Conservation (phyloP, 192 early-diverging fungal species). For the Coemansia sp. region DNA sequence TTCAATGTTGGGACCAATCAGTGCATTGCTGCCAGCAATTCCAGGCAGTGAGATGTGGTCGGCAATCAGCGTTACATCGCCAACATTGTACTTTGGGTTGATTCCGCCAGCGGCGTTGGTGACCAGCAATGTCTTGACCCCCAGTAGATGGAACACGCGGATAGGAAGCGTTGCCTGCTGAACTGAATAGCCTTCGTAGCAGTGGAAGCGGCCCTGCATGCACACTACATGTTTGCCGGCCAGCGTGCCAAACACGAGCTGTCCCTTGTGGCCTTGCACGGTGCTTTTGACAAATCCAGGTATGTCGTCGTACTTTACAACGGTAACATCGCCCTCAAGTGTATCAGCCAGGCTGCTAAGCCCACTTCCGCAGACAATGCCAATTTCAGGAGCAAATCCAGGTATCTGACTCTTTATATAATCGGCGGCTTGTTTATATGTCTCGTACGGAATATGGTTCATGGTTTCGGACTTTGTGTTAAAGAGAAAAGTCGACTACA, state of each 20-base stretch:
- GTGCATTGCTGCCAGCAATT: slow-evolving; percentile 71
- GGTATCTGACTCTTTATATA: slow-evolving; percentile 18
- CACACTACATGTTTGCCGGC: slow-evolving; percentile 70
- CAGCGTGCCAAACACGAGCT: slow-evolving; percentile 81
- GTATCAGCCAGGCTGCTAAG: slow-evolving; percentile 79
- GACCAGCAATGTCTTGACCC: slow-evolving; percentile 70
- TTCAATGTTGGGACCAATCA: slow-evolving; percentile 81
- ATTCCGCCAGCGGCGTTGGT: slow-evolving; percentile 90
- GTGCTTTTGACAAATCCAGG: slow-evolving; percentile 82
- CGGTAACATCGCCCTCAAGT: slow-evolving; percentile 58
- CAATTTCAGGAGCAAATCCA: slow-evolving; percentile 54
- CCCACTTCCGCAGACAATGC: slow-evolving; percentile 88
- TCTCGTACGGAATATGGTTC: slow-evolving; percentile 39
- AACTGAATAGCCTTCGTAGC: slow-evolving; percentile 83
- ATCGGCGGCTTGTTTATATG: slow-evolving; percentile 35
- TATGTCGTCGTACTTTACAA: slow-evolving; percentile 75
- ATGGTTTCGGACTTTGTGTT: slow-evolving; percentile 2
- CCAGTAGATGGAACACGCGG: slow-evolving; percentile 81
- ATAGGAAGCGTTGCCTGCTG: slow-evolving; percentile 80
- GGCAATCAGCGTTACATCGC: slow-evolving; percentile 77
- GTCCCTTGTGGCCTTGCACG: slow-evolving; percentile 52
- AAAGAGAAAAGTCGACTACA: too few relatives aligned
- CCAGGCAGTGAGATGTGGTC: slow-evolving; percentile 81
- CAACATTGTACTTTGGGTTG: slow-evolving; percentile 75
- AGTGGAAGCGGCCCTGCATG: slow-evolving; percentile 91